Evolutionary conservation across 352 stramenopile genomes (phyloP).

Genomic region (Phytophthora parvispora): DNA sequence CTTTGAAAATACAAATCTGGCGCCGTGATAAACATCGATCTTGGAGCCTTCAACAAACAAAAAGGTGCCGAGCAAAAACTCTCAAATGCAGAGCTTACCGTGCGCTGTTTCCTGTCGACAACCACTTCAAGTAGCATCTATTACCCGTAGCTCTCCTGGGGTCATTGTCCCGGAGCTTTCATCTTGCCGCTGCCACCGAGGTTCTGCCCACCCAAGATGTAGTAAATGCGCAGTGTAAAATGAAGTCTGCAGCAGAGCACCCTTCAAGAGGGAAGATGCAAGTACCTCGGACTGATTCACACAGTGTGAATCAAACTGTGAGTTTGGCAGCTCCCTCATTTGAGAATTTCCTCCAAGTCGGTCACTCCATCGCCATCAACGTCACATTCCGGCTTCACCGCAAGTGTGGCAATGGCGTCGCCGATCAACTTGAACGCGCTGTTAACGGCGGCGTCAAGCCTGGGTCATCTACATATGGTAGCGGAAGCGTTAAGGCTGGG

Average conservation of each 20-base stretch:
- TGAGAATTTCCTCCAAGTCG: background rate
- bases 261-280: background rate
- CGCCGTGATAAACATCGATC: background rate
- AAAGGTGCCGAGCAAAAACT: too few relatives aligned
- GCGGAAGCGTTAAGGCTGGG: background rate
- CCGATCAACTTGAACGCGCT: slow-evolving; percentile 2
- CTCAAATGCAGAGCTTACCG: too few relatives aligned
- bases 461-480: background rate
- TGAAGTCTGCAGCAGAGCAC: background rate
- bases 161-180: too few relatives aligned
- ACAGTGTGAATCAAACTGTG: background rate
- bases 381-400: too few relatives aligned
- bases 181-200: too few relatives aligned
- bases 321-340: background rate
- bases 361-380: background rate
- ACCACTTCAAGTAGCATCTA: too few relatives aligned
- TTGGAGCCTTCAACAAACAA: too few relatives aligned
- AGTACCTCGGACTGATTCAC: background rate
- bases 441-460: background rate
- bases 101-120: background rate
- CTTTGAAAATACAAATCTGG: background rate
- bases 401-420: background rate
- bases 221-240: too few relatives aligned
- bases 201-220: too few relatives aligned
- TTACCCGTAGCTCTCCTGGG: too few relatives aligned